Evolutionary conservation across 331 rosid species (phyloP), one percentile per base, ranked within the genome.

Genomic region (Stylosanthes scabra): DNA sequence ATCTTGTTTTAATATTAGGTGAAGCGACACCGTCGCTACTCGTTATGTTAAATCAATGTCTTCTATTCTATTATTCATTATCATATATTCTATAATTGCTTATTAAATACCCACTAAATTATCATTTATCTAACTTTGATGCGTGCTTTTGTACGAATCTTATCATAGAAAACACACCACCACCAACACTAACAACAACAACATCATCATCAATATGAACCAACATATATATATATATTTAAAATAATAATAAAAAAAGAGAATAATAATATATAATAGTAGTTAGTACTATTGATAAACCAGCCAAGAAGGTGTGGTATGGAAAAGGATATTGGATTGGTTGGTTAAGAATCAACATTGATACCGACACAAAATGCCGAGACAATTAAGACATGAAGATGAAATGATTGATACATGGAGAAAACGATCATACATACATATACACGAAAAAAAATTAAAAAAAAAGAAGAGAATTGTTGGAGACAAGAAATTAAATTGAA

Each of bases 311-410:
- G 50, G 54, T 71, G 81, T 67, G 79, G 74, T 76, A 62, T 12
- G 75, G 61, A 52, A 72, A 74, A 68, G 73, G 76, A 72, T 34
- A 34, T 74, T 47, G 68, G 66, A 80, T 84, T 79, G 83, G 89
- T 82, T 74, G 84, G 84, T 72, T 68, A 63, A 75, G 87, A 77
- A 83, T 84, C 83, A 74, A 74, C 83, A 83, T 61, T 80, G 80
- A 81, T 70, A 74, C 84, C 78, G 78, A 83, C 88, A 78, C 77
- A 74, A 47, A 74, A 68, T 56, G 59, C 75, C 46, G 63, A 61
- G 76, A 83, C 81, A 72, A 59, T 65, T 54, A 73, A 57, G 46
- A 56, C 63, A 44, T 6, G 67, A 57, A 74, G 63, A 63, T 70
- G 81, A 55, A 68, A 47, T 31, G 42, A 64, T 31, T 27, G 40